Conservation (phyloP, 805 yeast species). For the Yarrowia sp. region DNA sequence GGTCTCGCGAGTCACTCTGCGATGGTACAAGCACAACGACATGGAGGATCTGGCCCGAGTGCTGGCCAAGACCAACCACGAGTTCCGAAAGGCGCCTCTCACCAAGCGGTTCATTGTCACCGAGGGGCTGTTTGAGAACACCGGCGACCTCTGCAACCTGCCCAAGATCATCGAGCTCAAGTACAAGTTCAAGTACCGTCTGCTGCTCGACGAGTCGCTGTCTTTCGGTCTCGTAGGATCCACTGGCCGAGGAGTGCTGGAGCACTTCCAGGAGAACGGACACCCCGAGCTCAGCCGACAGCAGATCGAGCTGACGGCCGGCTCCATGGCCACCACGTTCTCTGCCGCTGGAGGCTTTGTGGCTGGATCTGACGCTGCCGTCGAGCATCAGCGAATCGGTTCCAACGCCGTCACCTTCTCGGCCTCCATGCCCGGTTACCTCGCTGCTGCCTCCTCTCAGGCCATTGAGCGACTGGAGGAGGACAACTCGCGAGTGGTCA, state of each 20-base stretch:
- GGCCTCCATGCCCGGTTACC: constrained; percentile 92
- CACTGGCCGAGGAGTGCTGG: constrained; percentile 85
- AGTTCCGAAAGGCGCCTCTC: constrained; percentile 70
- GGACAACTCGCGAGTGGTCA: constrained; percentile 46
- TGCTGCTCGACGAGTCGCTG: constrained; percentile 85
- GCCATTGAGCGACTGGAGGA: constrained; percentile 44
- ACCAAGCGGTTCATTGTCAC: constrained; percentile 90
- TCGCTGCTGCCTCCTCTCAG: constrained; percentile 57
- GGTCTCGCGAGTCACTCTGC: constrained; percentile 84
- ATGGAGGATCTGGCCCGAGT: constrained; percentile 78
- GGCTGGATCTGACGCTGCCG: constrained; percentile 82
- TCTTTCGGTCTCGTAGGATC: constrained; percentile 87
- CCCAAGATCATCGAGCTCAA: constrained; percentile 74
- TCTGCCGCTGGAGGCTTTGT: constrained; percentile 94
- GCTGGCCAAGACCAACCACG: constrained; percentile 62
- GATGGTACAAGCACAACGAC: constrained; percentile 87
- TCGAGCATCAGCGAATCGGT: constrained; percentile 89
- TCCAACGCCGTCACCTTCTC: constrained; percentile 91
- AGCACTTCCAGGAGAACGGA: constrained; percentile 48
- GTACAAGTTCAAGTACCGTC: constrained; percentile 79
- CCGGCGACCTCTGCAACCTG: constrained; percentile 81
- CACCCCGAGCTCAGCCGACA: constrained; percentile 61
- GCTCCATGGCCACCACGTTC: constrained; percentile 80
- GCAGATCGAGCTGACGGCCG: constrained; percentile 84
- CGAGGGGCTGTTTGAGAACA: constrained; percentile 83